Evolutionary conservation across 2,329 filamentous ascomycete genomes (phyloP).

Genomic region (Penicillium oxalicum): DNA sequence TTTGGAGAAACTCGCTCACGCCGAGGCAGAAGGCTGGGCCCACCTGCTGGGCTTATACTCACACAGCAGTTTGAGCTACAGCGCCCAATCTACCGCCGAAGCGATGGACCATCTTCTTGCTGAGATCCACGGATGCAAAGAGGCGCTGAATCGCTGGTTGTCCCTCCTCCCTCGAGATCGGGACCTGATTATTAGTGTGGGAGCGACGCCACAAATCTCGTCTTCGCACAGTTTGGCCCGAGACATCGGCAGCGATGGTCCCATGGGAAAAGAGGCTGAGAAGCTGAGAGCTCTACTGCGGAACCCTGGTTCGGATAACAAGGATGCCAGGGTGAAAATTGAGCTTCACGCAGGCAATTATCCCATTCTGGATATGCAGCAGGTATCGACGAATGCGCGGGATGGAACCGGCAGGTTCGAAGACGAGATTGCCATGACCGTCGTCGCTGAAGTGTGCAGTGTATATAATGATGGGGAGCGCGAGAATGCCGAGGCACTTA

Average conservation of each 20-base stretch:
- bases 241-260: constrained; percentile 32
- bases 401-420: constrained; percentile 31
- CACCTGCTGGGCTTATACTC: constrained; percentile 62
- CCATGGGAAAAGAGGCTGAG: constrained; percentile 7
- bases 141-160: constrained; percentile 23
- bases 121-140: constrained; percentile 51
- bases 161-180: constrained; percentile 11
- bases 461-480: constrained; percentile 57
- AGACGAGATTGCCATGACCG: constrained; percentile 58
- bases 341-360: constrained; percentile 76
- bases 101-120: constrained; percentile 54
- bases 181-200: constrained; percentile 58
- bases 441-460: constrained; percentile 66
- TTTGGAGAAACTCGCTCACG: constrained; percentile 22
- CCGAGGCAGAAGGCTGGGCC: constrained; percentile 24
- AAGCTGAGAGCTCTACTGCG: constrained; percentile 26
- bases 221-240: constrained; percentile 55
- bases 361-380: constrained; percentile 69
- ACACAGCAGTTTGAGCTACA: constrained; percentile 69
- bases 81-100: constrained; percentile 47
- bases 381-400: constrained; percentile 64
- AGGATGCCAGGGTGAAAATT: constrained; percentile 41
- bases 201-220: constrained; percentile 69
- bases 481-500: constrained; percentile 56
- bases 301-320: constrained; percentile 5